A percentile compares a stretch with the other conserved stretches of the same genome.
Conservation (phyloP, 2,329 filamentous ascomycete species). For the Sclerotinia glacialis region DNA sequence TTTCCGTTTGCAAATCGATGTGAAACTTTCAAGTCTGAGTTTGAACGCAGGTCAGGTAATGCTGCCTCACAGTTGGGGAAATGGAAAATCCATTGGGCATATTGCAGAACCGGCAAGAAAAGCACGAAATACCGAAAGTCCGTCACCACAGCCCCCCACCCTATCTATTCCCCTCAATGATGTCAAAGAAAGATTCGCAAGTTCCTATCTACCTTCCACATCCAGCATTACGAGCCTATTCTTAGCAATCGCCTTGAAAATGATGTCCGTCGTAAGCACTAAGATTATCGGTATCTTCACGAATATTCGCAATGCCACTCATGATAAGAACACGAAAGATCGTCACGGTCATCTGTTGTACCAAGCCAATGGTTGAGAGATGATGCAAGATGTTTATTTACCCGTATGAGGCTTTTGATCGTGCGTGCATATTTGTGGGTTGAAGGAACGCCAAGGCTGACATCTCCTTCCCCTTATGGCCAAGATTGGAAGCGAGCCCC, state of each 20-base stretch:
- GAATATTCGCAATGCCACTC: background rate
- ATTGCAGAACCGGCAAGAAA: background rate
- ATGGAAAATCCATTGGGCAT: background rate
- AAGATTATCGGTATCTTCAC: background rate
- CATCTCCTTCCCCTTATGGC: background rate
- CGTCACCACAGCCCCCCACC: background rate
- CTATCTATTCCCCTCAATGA: background rate
- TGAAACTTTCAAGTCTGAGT: background rate
- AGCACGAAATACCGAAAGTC: background rate
- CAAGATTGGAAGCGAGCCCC: constrained; percentile 4
- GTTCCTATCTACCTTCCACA: background rate
- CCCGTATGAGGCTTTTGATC: background rate
- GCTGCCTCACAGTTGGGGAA: background rate
- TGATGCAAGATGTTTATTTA: constrained; percentile 2
- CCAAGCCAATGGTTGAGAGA: background rate
- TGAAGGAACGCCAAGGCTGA: constrained; percentile 1
- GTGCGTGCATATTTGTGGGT: constrained; percentile 11
- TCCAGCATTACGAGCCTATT: background rate
- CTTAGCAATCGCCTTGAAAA: background rate
- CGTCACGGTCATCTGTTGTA: no score
- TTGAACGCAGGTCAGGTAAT: background rate
- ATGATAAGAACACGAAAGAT: constrained; percentile 9
- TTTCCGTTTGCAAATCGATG: background rate
- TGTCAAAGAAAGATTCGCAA: background rate
- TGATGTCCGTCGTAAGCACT: background rate